Evolutionary conservation across 2,329 filamentous ascomycete species (phyloP).

Genomic region (Raffaelea ambrosiae): DNA sequence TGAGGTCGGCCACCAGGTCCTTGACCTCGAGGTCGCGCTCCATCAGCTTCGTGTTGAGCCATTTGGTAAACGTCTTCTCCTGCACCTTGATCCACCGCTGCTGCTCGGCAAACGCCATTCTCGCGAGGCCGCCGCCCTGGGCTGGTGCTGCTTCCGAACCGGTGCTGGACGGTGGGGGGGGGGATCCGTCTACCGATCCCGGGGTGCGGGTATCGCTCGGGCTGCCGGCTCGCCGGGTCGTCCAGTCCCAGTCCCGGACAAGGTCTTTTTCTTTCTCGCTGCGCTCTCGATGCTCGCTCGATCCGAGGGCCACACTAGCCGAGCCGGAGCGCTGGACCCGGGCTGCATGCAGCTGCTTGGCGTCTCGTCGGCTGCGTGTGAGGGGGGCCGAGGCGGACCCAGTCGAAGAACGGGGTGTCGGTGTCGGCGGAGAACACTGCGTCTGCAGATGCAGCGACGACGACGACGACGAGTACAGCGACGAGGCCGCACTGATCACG

Average conservation of each 20-base stretch:
- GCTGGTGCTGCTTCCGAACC: slow-evolving; percentile 29
- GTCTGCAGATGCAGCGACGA: slow-evolving; percentile 1
- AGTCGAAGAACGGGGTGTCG: background rate
- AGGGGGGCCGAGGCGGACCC: slow-evolving; percentile 7
- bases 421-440: too few relatives aligned
- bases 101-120: slow-evolving; percentile 57
- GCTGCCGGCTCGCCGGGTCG: slow-evolving; percentile 7
- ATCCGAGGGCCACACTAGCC: slow-evolving; percentile 23
- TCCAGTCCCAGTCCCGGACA: slow-evolving; percentile 9
- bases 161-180: too few relatives aligned
- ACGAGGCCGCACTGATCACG: slow-evolving; percentile 18
- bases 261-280: background rate
- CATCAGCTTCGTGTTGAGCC: slow-evolving; percentile 94
- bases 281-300: slow-evolving; percentile 15
- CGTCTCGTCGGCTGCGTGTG: slow-evolving; percentile 33
- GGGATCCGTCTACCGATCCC: too few relatives aligned
- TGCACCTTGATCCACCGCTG: slow-evolving; percentile 72
- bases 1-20: slow-evolving; percentile 81
- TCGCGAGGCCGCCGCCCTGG: slow-evolving; percentile 33
- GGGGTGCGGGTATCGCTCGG: too few relatives aligned
- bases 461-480: background rate
- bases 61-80: slow-evolving; percentile 99
- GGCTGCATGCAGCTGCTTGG: slow-evolving; percentile 41
- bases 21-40: slow-evolving; percentile 69
- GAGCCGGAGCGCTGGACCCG: slow-evolving; percentile 36